Percentiles rank a stretch among this genome's conserved stretches.
Conservation (phyloP, 371 early-diverging fungal species). For the Mortierella sp. region DNA sequence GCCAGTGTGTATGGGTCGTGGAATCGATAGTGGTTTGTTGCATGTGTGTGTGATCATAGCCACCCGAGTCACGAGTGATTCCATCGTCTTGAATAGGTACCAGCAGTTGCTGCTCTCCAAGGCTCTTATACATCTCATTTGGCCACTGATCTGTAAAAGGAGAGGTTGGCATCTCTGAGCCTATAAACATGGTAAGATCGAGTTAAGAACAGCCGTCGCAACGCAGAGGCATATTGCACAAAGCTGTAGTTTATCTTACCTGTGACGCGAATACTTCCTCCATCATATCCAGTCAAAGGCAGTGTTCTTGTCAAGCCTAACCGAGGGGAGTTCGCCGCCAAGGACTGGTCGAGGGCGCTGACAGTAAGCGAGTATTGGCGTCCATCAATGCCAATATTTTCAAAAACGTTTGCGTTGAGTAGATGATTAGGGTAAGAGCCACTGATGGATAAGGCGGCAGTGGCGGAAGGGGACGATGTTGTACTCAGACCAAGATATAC, state of each 20-base stretch:
- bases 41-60: neutral
- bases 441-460: slow-evolving; percentile 4
- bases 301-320: neutral
- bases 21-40: slow-evolving; percentile 9
- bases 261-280: neutral
- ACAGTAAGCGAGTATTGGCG: slow-evolving; percentile 3
- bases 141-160: slow-evolving; percentile 1
- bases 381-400: neutral
- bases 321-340: neutral
- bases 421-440: slow-evolving; percentile 7
- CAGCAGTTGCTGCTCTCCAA: neutral
- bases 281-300: slow-evolving; percentile 3
- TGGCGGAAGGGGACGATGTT: slow-evolving; percentile 3
- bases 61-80: slow-evolving; percentile 1
- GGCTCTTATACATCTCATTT: no score
- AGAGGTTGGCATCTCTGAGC: neutral
- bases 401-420: slow-evolving; percentile 1
- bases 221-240: no score
- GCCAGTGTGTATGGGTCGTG: slow-evolving; percentile 19
- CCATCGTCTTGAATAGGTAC: neutral
- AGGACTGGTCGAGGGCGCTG: slow-evolving; percentile 7
- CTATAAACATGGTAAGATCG: no score
- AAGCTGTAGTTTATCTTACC: neutral
- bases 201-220: no score
- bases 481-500: slow-evolving; percentile 13